Base-by-base conservation (phyloP, 306 rosid genomes). In the Quercus rubra region DNA sequence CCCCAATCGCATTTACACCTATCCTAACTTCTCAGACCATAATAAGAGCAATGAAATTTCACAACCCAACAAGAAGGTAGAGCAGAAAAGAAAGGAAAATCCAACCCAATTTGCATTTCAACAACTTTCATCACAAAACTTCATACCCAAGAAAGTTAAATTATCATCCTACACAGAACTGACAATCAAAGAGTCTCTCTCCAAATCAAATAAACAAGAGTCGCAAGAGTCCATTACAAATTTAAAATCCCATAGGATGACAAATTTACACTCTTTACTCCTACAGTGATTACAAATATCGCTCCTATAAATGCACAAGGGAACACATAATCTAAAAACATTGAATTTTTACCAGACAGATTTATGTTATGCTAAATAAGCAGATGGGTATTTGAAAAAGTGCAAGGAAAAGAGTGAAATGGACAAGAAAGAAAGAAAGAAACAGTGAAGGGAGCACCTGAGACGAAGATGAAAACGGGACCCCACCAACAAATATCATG, bases 401-500 rank as follows among this genome's bases (percentile, higher is more conserved):
- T 10, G 62, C 46, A 5, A 11, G 3, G 19, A 20, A 9, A 12
- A 20, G 10, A 43, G 1, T 17, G 57, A 51, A n/a, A 21, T 7
- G 4, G 49, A 51, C 70, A 63, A 59, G 51, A 59, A 7, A 38
- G 43, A 33, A 31, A 31, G 38, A 35, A 38, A 38, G 15, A 21
- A 73, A 74, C 12, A 23, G 75, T 27, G 14, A 17, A 25, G 62
- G 28, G 11, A 25, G 1, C 0, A 86, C 90, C 88, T 84, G 86
- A 80, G 87, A 84, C 7, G 87, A 77, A 51, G 84, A 82, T 71
- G 86, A 52, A 70, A 77, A 77, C 2, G 81, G 88, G 69, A 67
- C 43, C 3, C 80, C 85, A 63, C 71, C 85, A 57, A 86, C 64
- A 15, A 83, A 21, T 11, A 86, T 86, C 89, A 86, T 86, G 85